Evolutionary conservation across 2,329 filamentous ascomycete species (phyloP), one percentile per base, ranked within the genome.

Genomic region (Aspergillus alliaceus): DNA sequence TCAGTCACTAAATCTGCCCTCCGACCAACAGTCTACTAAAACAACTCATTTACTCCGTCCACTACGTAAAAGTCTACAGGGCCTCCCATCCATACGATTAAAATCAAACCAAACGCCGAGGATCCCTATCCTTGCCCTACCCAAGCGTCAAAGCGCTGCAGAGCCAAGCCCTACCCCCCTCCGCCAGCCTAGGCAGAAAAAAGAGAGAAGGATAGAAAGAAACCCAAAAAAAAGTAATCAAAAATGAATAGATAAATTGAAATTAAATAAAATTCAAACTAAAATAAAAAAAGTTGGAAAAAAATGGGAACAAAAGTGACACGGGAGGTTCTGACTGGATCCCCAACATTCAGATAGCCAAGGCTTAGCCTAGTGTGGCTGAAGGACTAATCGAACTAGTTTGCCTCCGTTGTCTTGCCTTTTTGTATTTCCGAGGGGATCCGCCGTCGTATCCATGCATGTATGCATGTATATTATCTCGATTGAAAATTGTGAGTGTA

Each of bases 141-240:
- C 52, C 51, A 49, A 54, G 48, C 31, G 60, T 64, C 62, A 60
- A 64, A 60, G 60, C 62, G 60, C 59, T 61, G 60, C 60, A 63
- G 59, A 63, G 62, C 62, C 62, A 64, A 63, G 59, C 55, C n/a
- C 48, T 35, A 47, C 59, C 57, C 55, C 60, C 58, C 53, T 59
- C 53, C 42, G 52, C 57, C 53, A 59, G 44, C 54, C 51, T 50
- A 25, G 37, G 35, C 29, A 29, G 18, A 22, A 20, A 59, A 37
- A 44, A 24, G 42, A 42, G 8, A 20, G 51, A 39, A 44, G 12
- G 9, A 4, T 2, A 20, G 22, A 14, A 14, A 15, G 6, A 11
- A 27, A n/a, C 4, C 3, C 2, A n/a, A n/a, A 44, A 44, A 4
- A 15, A 6, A 25, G n/a, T 5, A 27, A n/a, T n/a, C n/a, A n/a